Evolutionary conservation across 2,329 filamentous ascomycete genomes (phyloP).

Genomic region (Sarocladium brachiariae): DNA sequence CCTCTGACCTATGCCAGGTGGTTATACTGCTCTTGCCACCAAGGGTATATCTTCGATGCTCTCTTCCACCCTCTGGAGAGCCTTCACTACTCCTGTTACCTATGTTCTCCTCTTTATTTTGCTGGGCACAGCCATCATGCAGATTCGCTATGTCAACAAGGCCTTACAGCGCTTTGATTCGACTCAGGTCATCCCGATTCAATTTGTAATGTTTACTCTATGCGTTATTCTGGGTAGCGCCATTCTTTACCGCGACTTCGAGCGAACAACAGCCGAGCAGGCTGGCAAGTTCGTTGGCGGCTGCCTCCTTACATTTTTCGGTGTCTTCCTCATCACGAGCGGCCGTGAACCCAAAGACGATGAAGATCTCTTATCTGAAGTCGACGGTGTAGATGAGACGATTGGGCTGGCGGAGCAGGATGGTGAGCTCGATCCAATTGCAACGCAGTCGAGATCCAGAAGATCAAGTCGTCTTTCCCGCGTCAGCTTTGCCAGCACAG

Average conservation of each 20-base stretch:
- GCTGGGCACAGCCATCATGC: constrained; percentile 81
- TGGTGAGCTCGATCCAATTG: constrained; percentile 13
- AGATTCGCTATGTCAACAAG: constrained; percentile 93
- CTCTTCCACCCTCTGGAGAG: constrained; percentile 81
- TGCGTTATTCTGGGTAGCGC: constrained; percentile 94
- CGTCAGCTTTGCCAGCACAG: constrained; percentile 34
- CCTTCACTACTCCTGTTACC: constrained; percentile 85
- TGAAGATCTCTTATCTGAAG: constrained; percentile 43
- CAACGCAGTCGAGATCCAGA: constrained; percentile 29
- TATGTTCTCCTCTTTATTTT: constrained; percentile 79
- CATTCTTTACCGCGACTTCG: constrained; percentile 89
- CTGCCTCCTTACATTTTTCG: constrained; percentile 86
- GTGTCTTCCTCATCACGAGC: constrained; percentile 95
- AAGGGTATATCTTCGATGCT: constrained; percentile 95
- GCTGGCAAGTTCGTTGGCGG: constrained; percentile 83
- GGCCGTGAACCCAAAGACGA: constrained; percentile 59
- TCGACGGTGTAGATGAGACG: constrained; percentile 56
- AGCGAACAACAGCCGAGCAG: constrained; percentile 66
- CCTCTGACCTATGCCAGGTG: constrained; percentile 55
- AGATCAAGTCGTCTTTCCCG: constrained; percentile 43
- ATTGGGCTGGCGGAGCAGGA: constrained; percentile 52
- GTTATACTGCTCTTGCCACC: constrained; percentile 93
- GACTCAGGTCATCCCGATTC: constrained; percentile 94
- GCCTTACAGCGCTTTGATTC: constrained; percentile 88
- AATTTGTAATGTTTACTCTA: constrained; percentile 94